Evolutionary conservation across 2,329 filamentous ascomycete species (phyloP).

Genomic region (Verticillium longisporum): DNA sequence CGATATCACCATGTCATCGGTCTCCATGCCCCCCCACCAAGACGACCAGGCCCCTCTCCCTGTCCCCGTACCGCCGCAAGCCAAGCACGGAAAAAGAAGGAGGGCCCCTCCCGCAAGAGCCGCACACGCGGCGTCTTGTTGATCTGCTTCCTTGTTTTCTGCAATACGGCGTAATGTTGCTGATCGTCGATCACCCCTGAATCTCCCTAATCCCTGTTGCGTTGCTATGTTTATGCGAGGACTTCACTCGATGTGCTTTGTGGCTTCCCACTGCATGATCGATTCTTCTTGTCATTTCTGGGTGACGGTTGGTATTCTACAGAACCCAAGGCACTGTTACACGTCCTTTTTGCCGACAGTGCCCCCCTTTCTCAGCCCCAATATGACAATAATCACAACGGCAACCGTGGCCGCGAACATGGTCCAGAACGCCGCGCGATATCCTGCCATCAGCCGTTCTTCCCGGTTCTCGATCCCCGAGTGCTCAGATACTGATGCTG

Average conservation of each 20-base stretch:
- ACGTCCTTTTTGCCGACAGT: slow-evolving; percentile 39
- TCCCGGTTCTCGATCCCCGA: background rate
- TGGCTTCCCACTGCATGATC: background rate
- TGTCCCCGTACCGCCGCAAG: background rate
- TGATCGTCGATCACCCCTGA: background rate
- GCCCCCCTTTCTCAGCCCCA: slow-evolving; percentile 38
- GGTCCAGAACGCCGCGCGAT: slow-evolving; percentile 45
- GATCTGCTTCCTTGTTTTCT: background rate
- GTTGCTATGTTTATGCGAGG: background rate
- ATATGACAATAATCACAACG: slow-evolving; percentile 26
- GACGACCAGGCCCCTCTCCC: background rate
- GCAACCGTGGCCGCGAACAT: slow-evolving; percentile 37
- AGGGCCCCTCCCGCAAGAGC: background rate
- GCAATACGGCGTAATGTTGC: background rate
- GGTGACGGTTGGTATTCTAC: too few species aligned
- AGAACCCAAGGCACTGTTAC: background rate
- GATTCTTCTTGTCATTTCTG: background rate
- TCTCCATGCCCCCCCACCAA: background rate
- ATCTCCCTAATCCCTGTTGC: background rate
- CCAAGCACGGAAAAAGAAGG: background rate
- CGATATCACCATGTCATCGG: background rate
- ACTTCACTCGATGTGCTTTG: background rate
- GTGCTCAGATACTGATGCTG: slow-evolving; percentile 24
- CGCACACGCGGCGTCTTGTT: background rate
- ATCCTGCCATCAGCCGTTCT: slow-evolving; percentile 38